Base-by-base conservation (phyloP, 208 protist genomes). In the Crithidia thermophila region DNA sequence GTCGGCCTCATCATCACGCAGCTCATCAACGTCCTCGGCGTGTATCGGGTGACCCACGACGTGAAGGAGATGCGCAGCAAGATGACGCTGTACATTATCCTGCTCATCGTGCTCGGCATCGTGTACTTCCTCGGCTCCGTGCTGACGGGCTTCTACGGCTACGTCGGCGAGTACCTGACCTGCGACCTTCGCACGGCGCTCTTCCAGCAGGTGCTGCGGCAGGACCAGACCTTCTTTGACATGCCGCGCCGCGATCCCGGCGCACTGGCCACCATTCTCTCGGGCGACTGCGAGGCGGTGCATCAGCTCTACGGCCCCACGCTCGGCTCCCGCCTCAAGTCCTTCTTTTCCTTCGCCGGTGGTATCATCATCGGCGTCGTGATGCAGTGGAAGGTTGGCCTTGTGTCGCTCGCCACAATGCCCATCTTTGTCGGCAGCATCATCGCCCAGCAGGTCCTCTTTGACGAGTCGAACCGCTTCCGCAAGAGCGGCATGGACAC, bases 221-320 rank as follows among this genome's bases (percentile, higher is more conserved):
- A 95, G 62, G 90, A 95, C 61, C 83, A 88, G 77, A 90, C 71
- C 70, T 95, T 93, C 77, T 95, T 93, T 47, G 90, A 95, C 67
- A 89, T 81, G 51, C 81, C 81, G n/a, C 69, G 79, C 9, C 81
- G 84, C 36, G 88, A 94, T 43, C 63, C 88, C 6, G 88, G 85
- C 16, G 72, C 75, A 1, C 72, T 94, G 21, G 62, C 81, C 16
- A 74, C 75, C 3, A 75, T 94, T 58, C 84, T 94, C 21, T 85
- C 85, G 21, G 83, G 88, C 30, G 88, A 91, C 66, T 92, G 88
- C 67, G 85, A 94, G 76, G 79, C 83, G 14, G 77, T 94, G 8
- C 88, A 94, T 45, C 88, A 92, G 71, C 76, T 94, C 3, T 92
- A 71, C 45, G 88, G 88, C 16, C 81, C 84, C 21, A 69, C 85